A percentile compares a stretch with the other conserved stretches of the same genome.
Conservation (phyloP, 2,329 filamentous ascomycete genomes). For the Mycosphaerella sp. region DNA sequence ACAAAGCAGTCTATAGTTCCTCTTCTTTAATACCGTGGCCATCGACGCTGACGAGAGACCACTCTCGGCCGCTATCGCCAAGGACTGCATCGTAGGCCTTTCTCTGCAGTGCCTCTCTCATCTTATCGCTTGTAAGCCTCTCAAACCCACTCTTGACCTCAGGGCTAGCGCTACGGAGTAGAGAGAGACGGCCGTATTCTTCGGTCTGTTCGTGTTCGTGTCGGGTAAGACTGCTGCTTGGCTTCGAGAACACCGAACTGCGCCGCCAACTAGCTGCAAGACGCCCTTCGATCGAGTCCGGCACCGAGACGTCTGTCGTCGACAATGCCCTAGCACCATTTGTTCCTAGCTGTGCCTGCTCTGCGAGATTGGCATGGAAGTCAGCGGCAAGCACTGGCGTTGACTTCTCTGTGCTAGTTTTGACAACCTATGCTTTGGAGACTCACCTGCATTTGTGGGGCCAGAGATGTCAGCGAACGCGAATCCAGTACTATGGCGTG, state of each 20-base stretch:
- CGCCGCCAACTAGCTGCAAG: too few species aligned
- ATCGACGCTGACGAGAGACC: conserved; percentile 29
- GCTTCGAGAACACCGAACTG: too few species aligned
- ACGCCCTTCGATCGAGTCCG: too few species aligned
- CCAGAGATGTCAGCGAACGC: not conserved
- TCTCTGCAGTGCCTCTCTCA: conserved; percentile 19
- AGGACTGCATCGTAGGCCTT: conserved; percentile 28
- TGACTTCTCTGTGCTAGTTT: too few species aligned
- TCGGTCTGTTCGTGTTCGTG: not conserved
- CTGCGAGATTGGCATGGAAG: too few species aligned
- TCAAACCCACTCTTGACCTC: not conserved
- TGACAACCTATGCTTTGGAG: too few species aligned
- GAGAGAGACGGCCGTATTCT: conserved; percentile 7
- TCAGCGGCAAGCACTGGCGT: too few species aligned
- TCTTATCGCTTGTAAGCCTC: conserved; percentile 1
- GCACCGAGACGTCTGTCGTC: too few species aligned
- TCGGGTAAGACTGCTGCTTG: too few species aligned
- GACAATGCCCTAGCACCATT: too few species aligned
- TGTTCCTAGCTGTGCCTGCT: too few species aligned
- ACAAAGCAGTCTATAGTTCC: conserved; percentile 18
- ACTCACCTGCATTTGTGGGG: not conserved
- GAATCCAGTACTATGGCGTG: not conserved
- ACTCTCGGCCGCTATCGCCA: conserved; percentile 15
- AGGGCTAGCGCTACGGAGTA: not conserved
- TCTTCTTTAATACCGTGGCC: conserved; percentile 29